Evolutionary conservation across 1,284 basidiomycete genomes (phyloP).

Genomic region (Xerocomus amazonicus): DNA sequence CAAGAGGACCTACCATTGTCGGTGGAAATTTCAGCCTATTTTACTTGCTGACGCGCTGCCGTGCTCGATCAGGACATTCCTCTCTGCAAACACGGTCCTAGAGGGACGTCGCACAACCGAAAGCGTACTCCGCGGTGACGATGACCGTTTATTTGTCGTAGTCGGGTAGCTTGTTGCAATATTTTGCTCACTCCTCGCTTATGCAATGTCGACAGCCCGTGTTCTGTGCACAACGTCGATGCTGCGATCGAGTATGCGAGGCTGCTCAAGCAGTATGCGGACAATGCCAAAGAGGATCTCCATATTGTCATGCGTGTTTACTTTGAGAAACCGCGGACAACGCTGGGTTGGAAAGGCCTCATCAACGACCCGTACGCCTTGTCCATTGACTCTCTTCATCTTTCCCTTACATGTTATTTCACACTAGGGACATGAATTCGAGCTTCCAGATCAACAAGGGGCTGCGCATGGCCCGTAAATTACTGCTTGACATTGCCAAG

Average conservation of each 20-base stretch:
- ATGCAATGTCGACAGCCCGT: slow-evolving; percentile 57
- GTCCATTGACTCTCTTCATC: neutral
- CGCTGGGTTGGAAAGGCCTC: slow-evolving; percentile 97
- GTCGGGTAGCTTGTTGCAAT: slow-evolving; percentile 50
- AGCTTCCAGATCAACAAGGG: slow-evolving; percentile 96
- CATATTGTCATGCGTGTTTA: slow-evolving; percentile 97
- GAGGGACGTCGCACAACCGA: slow-evolving; percentile 81
- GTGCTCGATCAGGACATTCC: slow-evolving; percentile 48
- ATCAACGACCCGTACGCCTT: slow-evolving; percentile 79
- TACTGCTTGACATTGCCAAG: slow-evolving; percentile 85
- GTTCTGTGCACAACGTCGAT: slow-evolving; percentile 87
- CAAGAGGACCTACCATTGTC: slow-evolving; percentile 84
- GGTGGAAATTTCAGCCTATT: slow-evolving; percentile 21
- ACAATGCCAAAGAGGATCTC: slow-evolving; percentile 79
- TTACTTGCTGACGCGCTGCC: slow-evolving; percentile 2
- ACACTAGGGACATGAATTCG: slow-evolving; percentile 62
- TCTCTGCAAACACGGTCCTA: slow-evolving; percentile 78
- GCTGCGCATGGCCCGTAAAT: slow-evolving; percentile 83
- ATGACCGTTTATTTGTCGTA: slow-evolving; percentile 87
- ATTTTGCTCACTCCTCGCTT: slow-evolving; percentile 5
- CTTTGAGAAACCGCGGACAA: slow-evolving; percentile 95
- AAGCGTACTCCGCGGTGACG: slow-evolving; percentile 76
- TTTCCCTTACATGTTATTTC: neutral
- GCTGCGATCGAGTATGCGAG: slow-evolving; percentile 84
- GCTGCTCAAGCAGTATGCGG: slow-evolving; percentile 78